Percentiles rank a stretch among this genome's conserved stretches.
Conservation (phyloP, 164 flowering plant species). For the Litsea cubeba region DNA sequence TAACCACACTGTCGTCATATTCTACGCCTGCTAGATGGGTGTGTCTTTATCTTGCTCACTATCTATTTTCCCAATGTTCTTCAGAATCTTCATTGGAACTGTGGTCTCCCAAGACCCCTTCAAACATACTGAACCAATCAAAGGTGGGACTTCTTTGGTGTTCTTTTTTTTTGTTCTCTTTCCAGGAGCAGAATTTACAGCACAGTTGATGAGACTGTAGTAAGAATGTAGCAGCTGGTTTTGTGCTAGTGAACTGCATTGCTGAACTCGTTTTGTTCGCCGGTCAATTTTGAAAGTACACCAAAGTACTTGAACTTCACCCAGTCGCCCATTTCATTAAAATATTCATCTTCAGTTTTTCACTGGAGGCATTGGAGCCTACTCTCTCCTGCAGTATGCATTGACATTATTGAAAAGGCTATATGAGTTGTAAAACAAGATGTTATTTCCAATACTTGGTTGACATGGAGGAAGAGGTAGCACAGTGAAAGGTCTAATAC, state of each 20-base stretch:
- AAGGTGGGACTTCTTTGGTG: not conserved
- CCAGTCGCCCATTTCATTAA: not conserved
- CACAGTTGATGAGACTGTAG: not conserved
- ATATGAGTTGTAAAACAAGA: no score
- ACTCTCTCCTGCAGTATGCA: not conserved
- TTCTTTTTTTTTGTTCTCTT: not conserved
- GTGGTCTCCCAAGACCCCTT: constrained; percentile 1
- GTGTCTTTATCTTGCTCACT: not conserved
- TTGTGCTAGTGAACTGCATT: not conserved
- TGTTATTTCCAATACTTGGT: no score
- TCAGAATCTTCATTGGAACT: not conserved
- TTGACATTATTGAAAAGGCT: not conserved
- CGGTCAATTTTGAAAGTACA: not conserved
- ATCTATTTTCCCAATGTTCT: not conserved
- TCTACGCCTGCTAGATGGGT: not conserved
- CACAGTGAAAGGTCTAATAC: no score
- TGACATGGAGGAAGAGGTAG: no score
- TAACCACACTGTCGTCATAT: not conserved
- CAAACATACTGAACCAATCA: not conserved
- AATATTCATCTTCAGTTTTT: not conserved
- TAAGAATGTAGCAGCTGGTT: not conserved
- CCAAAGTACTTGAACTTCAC: constrained; percentile 2
- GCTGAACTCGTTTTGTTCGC: not conserved
- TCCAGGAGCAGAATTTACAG: not conserved
- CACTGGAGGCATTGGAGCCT: not conserved